Evolutionary conservation across 2,329 filamentous ascomycete species (phyloP), one percentile per base, ranked within the genome.

Genomic region (Grosmannia serpens): DNA sequence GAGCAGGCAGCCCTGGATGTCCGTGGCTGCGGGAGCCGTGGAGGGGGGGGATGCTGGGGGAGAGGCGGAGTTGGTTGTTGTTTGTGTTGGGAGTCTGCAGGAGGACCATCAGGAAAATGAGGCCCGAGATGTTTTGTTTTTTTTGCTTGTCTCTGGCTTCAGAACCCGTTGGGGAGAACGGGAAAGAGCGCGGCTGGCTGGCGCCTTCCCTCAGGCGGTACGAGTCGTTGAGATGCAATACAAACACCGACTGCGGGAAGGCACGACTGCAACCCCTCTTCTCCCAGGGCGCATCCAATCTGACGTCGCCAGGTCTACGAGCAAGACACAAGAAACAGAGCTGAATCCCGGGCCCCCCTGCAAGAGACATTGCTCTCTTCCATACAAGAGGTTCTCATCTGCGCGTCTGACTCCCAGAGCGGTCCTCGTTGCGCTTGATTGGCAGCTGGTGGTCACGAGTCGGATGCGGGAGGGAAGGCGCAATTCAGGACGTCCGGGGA

Each of bases 21-120:
- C 41, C 55, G 52, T 58, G 59, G 50, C 55, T 55, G 56, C 59
- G 55, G 59, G 51, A 54, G 53, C 27, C 15, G 38, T 8, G 24
- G 52, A 54, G 33, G 50, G 10, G 50, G 33, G 24, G 13, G 35
- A 17, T 24, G 52, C 7, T 27, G 33, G 52, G n/a, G 52, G 52
- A 26, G n/a, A 35, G 33, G 22, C 24, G 33, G 7, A 13, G 33
- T 20, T 38, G 35, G 17, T 44, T 17, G 41, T 44, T 17, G 41
- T 44, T 13, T 15, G 13, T 44, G 41, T 44, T 44, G 41, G 41
- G 41, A 44, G 41, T 9, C 17, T 6, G 20, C 20, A 17, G 13
- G 41, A 22, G 8, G 41, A 6, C 41, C 6, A 33, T 33, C 38
- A 13, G 22, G 46, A 49, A 49, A 17, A 49, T 6, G 41, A 44